These are phyloP conservation scores for Lactarius psammicola DNA, from an alignment of 768 basidiomycete genomes.

Conservation along the genomic window DNA sequence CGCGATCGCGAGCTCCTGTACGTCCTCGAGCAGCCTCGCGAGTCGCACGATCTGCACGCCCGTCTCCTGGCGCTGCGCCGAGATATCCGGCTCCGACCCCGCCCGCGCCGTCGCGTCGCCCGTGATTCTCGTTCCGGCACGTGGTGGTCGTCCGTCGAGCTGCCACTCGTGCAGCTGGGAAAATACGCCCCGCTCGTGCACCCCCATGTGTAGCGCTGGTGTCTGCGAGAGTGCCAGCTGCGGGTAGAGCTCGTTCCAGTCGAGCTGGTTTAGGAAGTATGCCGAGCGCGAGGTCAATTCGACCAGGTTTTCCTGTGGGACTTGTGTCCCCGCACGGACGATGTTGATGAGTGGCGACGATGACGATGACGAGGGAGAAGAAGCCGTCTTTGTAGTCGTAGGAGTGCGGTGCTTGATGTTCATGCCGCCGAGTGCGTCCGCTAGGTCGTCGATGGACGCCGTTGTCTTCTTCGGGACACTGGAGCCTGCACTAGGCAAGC, in stretches of 20 bases:
- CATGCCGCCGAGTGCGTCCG: constrained; percentile 29
- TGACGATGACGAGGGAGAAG: neutral
- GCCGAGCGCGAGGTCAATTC: constrained; percentile 38
- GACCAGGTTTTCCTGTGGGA: constrained; percentile 29
- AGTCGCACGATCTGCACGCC: constrained; percentile 16
- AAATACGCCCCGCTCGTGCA: constrained; percentile 58
- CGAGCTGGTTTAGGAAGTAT: constrained; percentile 32
- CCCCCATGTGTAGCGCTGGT: constrained; percentile 54
- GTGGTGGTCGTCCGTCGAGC: constrained; percentile 23
- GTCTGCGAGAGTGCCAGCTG: constrained; percentile 73
- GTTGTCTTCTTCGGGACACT: neutral
- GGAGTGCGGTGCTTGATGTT: constrained; percentile 7
- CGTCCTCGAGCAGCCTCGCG: constrained; percentile 17
- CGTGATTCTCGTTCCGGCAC: neutral
- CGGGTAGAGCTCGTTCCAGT: constrained; percentile 62
- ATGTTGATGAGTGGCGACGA: constrained; percentile 6
- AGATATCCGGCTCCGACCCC: neutral
- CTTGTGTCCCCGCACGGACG: constrained; percentile 22
- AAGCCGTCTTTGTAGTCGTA: neutral
- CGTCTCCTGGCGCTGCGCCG: neutral
- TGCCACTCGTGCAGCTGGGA: constrained; percentile 45
- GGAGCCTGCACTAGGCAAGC: neutral
- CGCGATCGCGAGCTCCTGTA: constrained; percentile 20
- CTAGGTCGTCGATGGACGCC: constrained; percentile 29
- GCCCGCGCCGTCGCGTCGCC: neutral